Evolutionary conservation across 2,329 filamentous ascomycete species (phyloP).

Genomic region (Nemania bipapillata): DNA sequence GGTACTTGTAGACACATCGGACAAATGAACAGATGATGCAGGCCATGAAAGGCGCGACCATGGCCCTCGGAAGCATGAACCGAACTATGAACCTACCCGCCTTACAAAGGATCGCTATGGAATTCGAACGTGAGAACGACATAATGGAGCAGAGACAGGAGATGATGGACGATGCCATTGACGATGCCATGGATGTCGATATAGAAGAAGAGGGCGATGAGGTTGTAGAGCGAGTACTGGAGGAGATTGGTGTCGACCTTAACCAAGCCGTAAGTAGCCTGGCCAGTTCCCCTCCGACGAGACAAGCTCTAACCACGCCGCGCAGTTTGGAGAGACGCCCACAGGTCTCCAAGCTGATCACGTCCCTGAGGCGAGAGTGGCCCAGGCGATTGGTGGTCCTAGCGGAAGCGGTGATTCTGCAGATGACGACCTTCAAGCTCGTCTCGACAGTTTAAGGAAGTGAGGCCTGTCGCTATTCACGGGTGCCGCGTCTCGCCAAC

Average conservation of each 20-base stretch:
- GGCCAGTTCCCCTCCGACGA: slow-evolving; percentile 26
- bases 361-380: slow-evolving; percentile 79
- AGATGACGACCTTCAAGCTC: slow-evolving; percentile 94
- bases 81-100: slow-evolving; percentile 96
- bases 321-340: slow-evolving; percentile 89
- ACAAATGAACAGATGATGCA: slow-evolving; percentile 99
- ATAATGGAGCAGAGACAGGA: slow-evolving; percentile 99
- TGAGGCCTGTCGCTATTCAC: slow-evolving; percentile 47
- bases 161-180: slow-evolving; percentile 99
- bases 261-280: slow-evolving; percentile 79
- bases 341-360: slow-evolving; percentile 79
- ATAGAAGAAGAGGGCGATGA: slow-evolving; percentile 97
- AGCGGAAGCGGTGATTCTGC: slow-evolving; percentile 68
- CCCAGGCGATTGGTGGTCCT: slow-evolving; percentile 81
- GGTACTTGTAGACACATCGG: slow-evolving; percentile 78
- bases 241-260: slow-evolving; percentile 95
- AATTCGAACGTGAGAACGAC: slow-evolving; percentile 98
- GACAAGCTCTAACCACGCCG: slow-evolving; percentile 45
- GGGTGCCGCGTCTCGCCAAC: not conserved
- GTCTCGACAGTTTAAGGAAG: slow-evolving; percentile 84
- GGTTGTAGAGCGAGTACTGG: slow-evolving; percentile 93
- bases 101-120: slow-evolving; percentile 96
- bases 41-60: slow-evolving; percentile 97
- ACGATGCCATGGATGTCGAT: slow-evolving; percentile 90
- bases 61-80: slow-evolving; percentile 95